phyloP scores from a whole-genome alignment of 305 asterid genomes.

The Solanum hybrid region DNA sequence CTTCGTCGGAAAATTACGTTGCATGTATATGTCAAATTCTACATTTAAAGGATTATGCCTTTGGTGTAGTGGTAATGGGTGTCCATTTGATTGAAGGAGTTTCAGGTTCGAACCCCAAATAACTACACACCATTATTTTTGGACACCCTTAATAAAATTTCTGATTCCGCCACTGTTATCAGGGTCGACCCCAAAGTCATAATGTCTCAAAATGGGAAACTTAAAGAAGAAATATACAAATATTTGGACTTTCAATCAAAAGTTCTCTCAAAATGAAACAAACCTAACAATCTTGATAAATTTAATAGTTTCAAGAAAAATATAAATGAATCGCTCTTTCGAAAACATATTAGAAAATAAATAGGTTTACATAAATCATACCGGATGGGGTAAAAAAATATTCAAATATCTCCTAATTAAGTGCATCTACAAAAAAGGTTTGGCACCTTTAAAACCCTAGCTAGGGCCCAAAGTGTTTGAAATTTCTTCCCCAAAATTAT shows the following conservation, averaged over 20 bases:
- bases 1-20: too few species aligned
- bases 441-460: background rate
- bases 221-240: background rate
- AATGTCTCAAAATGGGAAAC: background rate
- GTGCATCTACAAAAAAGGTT: background rate
- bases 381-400: background rate
- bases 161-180: too few species aligned
- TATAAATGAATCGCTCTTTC: background rate
- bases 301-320: background rate
- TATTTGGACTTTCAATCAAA: background rate
- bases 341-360: background rate
- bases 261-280: background rate
- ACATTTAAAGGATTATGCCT: too few species aligned
- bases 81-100: too few species aligned
- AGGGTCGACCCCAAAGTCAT: background rate
- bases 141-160: too few species aligned
- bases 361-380: background rate
- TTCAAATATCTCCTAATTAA: background rate
- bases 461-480: background rate
- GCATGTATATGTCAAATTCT: too few species aligned
- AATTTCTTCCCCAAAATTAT: background rate
- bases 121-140: too few species aligned
- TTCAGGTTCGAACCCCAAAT: too few species aligned
- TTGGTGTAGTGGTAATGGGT: too few species aligned
- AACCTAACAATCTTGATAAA: background rate